These are phyloP conservation scores for Suhomyces bolitotheri DNA, from an alignment of 1,139 yeast genomes.

Conservation along the genomic window DNA sequence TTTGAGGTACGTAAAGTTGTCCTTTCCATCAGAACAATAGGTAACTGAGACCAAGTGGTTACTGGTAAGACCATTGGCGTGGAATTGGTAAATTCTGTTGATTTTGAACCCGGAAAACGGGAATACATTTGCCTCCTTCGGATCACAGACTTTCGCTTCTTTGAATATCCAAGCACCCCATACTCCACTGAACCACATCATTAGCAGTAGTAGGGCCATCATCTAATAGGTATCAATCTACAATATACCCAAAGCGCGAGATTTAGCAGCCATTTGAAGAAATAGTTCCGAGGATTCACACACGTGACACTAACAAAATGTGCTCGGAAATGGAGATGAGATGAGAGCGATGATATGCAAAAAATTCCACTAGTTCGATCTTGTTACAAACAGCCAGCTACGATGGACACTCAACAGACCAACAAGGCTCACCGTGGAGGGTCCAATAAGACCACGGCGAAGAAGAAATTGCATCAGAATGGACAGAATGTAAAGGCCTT, in stretches of 20 bases:
- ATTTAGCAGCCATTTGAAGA: conserved; percentile 8
- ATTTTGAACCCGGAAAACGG: conserved; percentile 64
- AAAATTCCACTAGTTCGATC: conserved; percentile 7
- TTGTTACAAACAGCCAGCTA: conserved; percentile 1
- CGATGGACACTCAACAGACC: conserved; percentile 42
- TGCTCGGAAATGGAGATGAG: conserved; percentile 5
- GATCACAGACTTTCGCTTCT: conserved; percentile 40
- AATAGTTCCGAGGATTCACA: no score
- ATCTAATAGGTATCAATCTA: no score
- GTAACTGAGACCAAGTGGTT: conserved; percentile 51
- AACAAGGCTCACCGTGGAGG: conserved; percentile 60
- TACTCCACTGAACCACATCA: no score
- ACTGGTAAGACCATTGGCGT: conserved; percentile 34
- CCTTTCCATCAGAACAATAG: conserved; percentile 57
- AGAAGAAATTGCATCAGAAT: conserved; percentile 84
- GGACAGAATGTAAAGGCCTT: conserved; percentile 95
- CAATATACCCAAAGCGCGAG: no score
- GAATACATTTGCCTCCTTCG: conserved; percentile 25
- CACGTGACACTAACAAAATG: no score
- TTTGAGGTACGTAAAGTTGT: conserved; percentile 45
- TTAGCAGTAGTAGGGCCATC: no score
- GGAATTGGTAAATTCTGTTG: conserved; percentile 49
- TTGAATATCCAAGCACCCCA: conserved; percentile 23
- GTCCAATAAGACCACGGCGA: conserved; percentile 62
- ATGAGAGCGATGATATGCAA: conserved; percentile 12